These are phyloP conservation scores for Ophiostoma quercus DNA, from an alignment of 2,329 filamentous ascomycete species.

Conservation along the genomic window DNA sequence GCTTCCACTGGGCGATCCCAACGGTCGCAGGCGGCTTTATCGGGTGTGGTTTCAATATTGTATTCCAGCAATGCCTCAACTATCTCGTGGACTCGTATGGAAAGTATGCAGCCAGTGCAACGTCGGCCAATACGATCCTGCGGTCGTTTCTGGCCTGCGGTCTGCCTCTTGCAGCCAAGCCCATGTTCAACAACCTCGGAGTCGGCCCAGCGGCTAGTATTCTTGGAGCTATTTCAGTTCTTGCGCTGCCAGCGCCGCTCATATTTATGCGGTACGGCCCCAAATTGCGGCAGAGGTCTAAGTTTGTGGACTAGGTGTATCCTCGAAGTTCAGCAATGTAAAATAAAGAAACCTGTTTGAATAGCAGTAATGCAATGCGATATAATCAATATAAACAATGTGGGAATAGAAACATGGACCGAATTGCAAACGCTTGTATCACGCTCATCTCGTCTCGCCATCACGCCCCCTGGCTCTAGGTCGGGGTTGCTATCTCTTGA, in stretches of 20 bases:
- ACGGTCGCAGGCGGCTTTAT: conserved; percentile 35
- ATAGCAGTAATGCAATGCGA: not conserved
- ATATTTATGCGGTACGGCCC: conserved; percentile 30
- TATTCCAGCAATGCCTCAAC: conserved; percentile 46
- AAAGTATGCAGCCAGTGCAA: conserved; percentile 56
- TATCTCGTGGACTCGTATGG: conserved; percentile 53
- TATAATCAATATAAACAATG: not conserved
- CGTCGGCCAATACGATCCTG: conserved; percentile 59
- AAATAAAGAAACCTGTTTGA: not conserved
- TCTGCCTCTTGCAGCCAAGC: conserved; percentile 53
- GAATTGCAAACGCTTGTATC: not conserved
- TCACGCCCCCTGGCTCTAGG: not conserved
- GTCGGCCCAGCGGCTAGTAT: conserved; percentile 27
- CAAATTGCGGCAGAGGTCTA: conserved; percentile 22
- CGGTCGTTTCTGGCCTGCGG: conserved; percentile 53
- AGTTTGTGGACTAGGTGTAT: conserved; percentile 19
- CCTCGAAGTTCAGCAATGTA: not conserved
- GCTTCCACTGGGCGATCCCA: conserved; percentile 25
- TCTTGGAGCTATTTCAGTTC: conserved; percentile 36
- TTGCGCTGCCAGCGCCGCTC: conserved; percentile 48
- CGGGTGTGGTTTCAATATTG: conserved; percentile 43
- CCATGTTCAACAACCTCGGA: conserved; percentile 50
- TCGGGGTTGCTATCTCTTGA: not conserved
- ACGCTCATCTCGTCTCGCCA: not conserved
- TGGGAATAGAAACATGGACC: not conserved